Conservation (phyloP, 805 yeast species). For the Candida maris region DNA sequence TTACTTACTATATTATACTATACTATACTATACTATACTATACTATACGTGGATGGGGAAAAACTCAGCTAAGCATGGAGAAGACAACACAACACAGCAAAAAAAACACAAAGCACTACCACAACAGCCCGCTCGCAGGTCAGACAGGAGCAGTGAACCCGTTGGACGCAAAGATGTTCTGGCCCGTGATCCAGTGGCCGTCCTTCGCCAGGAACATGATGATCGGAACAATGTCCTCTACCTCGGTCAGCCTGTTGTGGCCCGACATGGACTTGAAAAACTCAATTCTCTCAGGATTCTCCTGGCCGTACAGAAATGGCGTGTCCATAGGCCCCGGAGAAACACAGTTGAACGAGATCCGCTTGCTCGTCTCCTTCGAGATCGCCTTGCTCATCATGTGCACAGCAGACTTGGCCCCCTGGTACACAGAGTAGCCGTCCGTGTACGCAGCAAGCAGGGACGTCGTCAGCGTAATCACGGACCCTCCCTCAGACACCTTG, state of each 20-base stretch:
- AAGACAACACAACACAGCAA: no score
- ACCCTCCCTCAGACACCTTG: conserved; percentile 48
- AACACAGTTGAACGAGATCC: conserved; percentile 50
- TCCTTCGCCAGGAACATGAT: conserved; percentile 57
- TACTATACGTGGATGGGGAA: no score
- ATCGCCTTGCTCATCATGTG: conserved; percentile 50
- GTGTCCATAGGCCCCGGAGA: conserved; percentile 71
- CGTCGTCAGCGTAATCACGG: conserved; percentile 55
- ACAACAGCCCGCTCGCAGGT: no score
- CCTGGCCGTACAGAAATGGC: conserved; percentile 62
- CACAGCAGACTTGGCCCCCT: conserved; percentile 56
- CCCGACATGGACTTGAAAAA: conserved; percentile 52
- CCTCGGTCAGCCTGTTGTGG: conserved; percentile 50
- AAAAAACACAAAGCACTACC: no score
- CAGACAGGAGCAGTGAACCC: conserved; percentile 57
- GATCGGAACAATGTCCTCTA: conserved; percentile 61
- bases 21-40: no score
- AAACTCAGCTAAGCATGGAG: no score
- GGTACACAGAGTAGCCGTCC: conserved; percentile 48
- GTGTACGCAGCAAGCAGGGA: conserved; percentile 66
- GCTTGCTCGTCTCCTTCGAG: conserved; percentile 51
- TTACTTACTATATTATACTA: no score
- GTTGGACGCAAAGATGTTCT: conserved; percentile 60
- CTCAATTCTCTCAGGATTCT: conserved; percentile 47
- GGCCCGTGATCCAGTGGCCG: conserved; percentile 71